A percentile compares a stretch with the other conserved stretches of the same genome.
Evolutionary conservation across 306 rosid species (phyloP).

Genomic region (Sphenostylis stenocarpa): DNA sequence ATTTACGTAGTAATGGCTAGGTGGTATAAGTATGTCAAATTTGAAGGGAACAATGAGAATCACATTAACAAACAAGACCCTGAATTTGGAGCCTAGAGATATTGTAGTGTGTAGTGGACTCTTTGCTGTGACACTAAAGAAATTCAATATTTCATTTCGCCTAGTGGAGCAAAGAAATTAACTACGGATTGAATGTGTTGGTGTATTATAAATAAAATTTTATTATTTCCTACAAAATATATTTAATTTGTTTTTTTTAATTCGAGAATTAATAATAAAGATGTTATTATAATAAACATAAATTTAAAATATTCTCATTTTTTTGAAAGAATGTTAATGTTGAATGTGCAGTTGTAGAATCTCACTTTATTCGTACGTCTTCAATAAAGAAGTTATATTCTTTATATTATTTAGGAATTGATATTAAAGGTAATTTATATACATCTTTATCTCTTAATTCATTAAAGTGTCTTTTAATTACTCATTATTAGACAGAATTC

Average conservation of each 20-base stretch:
- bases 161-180: conserved; percentile 2
- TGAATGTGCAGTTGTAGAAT: too few species aligned
- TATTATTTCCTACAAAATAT: background rate
- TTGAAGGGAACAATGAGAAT: conserved; percentile 48
- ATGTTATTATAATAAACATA: too few species aligned
- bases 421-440: too few species aligned
- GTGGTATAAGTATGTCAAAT: conserved; percentile 71
- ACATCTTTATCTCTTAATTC: too few species aligned
- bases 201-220: background rate
- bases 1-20: conserved; percentile 59
- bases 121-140: conserved; percentile 28
- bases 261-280: too few species aligned
- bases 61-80: background rate
- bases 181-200: background rate
- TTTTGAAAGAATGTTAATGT: too few species aligned
- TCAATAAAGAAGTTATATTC: too few species aligned
- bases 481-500: too few species aligned
- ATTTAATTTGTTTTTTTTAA: background rate
- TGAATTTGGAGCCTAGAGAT: conserved; percentile 15
- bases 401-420: too few species aligned
- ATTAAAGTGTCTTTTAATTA: too few species aligned
- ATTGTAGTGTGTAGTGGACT: background rate
- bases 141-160: conserved; percentile 15
- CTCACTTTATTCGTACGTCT: too few species aligned
- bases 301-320: too few species aligned